Conservation (phyloP, 345 rosid species). For the Lepidium sativum region DNA sequence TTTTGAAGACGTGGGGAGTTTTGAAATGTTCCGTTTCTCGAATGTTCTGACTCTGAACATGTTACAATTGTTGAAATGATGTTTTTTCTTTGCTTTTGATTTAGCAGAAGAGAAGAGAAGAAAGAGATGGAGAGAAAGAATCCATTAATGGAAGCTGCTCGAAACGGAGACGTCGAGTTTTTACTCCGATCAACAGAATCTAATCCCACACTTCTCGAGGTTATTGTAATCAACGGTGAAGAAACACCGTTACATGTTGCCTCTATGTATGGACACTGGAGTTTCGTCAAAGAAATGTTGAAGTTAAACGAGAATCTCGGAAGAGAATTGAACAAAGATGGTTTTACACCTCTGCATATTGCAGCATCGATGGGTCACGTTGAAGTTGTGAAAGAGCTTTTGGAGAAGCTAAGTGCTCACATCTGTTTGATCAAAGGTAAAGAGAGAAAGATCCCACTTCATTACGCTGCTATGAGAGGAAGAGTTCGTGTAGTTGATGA, state of each 20-base stretch:
- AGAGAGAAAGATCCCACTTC: conserved; percentile 32
- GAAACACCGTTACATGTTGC: conserved; percentile 31
- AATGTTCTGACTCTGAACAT: not conserved
- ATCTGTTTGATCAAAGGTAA: conserved; percentile 36
- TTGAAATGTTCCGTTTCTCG: conserved; percentile 12
- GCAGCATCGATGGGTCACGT: conserved; percentile 25
- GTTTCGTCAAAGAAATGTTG: conserved; percentile 22
- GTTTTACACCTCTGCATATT: conserved; percentile 27
- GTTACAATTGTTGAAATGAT: not conserved
- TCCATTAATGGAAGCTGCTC: conserved; percentile 18
- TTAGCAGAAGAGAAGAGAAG: not conserved
- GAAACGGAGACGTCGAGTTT: conserved; percentile 11
- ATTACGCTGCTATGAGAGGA: conserved; percentile 30
- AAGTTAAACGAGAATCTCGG: conserved; percentile 10
- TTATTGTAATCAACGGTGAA: conserved; percentile 1
- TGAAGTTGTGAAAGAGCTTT: conserved; percentile 20
- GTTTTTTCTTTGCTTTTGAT: not conserved
- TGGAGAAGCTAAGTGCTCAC: conserved; percentile 19
- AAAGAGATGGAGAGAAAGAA: conserved; percentile 1
- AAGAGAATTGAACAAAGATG: conserved; percentile 25
- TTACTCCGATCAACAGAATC: conserved; percentile 17
- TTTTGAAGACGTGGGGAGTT: not conserved
- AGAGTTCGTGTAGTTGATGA: conserved; percentile 20
- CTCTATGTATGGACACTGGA: conserved; percentile 22
- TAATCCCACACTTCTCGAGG: conserved; percentile 2